Conservation (phyloP, 2,329 filamentous ascomycete genomes). For the Drechslerella coelobrocha region DNA sequence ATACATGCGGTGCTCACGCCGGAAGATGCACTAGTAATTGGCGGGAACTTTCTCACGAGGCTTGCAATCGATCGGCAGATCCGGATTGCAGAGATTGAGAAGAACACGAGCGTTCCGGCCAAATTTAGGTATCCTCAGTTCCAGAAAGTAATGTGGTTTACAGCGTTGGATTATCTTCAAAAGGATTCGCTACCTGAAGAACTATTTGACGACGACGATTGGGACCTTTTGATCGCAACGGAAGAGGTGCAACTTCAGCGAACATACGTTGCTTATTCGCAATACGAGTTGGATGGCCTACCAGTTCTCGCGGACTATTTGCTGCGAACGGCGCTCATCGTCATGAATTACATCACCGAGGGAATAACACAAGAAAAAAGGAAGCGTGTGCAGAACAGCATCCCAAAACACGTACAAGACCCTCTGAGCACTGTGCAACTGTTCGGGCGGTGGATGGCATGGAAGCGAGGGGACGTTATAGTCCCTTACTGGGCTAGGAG, state of each 20-base stretch:
- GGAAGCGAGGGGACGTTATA: constrained; percentile 71
- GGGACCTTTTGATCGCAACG: constrained; percentile 67
- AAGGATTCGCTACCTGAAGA: constrained; percentile 69
- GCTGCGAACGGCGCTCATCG: constrained; percentile 53
- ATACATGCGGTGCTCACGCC: constrained; percentile 76
- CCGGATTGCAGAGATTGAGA: constrained; percentile 70
- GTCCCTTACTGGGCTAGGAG: constrained; percentile 69
- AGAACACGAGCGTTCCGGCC: constrained; percentile 69
- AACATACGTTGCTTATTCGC: constrained; percentile 60
- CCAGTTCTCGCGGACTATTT: constrained; percentile 53
- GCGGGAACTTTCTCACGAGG: constrained; percentile 72
- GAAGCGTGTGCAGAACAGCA: constrained; percentile 68
- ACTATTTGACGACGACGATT: constrained; percentile 64
- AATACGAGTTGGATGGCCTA: constrained; percentile 53
- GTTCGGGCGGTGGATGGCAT: constrained; percentile 71
- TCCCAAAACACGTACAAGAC: constrained; percentile 69
- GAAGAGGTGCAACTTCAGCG: constrained; percentile 68
- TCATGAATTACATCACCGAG: constrained; percentile 58
- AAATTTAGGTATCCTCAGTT: constrained; percentile 74
- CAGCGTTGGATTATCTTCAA: constrained; percentile 69
- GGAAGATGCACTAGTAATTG: constrained; percentile 72
- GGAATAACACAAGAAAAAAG: constrained; percentile 67
- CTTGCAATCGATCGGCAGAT: constrained; percentile 73
- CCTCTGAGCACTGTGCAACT: constrained; percentile 67
- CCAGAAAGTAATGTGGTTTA: constrained; percentile 74